These are phyloP conservation scores for Lecanicillium sp. DNA, from an alignment of 2,329 filamentous ascomycete species.

Conservation along the genomic window DNA sequence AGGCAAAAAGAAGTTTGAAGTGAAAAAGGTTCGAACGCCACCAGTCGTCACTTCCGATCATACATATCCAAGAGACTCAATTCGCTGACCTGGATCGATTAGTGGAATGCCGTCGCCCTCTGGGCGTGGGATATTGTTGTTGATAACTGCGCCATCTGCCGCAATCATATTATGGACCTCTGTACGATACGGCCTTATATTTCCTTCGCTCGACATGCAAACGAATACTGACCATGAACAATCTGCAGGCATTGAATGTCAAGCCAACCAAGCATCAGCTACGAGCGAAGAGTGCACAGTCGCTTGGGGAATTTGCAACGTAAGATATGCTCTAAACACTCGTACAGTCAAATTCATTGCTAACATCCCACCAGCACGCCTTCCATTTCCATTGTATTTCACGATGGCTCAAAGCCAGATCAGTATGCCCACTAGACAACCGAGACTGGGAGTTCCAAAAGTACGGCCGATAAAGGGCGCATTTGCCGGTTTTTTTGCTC, in stretches of 20 bases:
- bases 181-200: slow-evolving; percentile 66
- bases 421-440: slow-evolving; percentile 96
- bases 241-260: slow-evolving; percentile 82
- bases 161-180: slow-evolving; percentile 99
- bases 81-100: slow-evolving; percentile 5
- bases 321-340: slow-evolving; percentile 36
- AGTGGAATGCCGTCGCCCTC: slow-evolving; percentile 98
- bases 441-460: slow-evolving; percentile 99
- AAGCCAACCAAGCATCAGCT: slow-evolving; percentile 95
- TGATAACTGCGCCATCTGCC: slow-evolving; percentile 98
- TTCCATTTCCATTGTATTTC: slow-evolving; percentile 99
- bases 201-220: no score
- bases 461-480: slow-evolving; percentile 60
- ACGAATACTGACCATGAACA: slow-evolving; percentile 9
- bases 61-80: slow-evolving; percentile 11
- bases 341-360: slow-evolving; percentile 11
- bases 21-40: slow-evolving; percentile 72
- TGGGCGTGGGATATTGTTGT: slow-evolving; percentile 99
- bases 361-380: slow-evolving; percentile 62
- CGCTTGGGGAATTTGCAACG: slow-evolving; percentile 98
- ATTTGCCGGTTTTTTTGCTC: no score
- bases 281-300: slow-evolving; percentile 98
- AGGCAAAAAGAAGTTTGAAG: slow-evolving; percentile 91
- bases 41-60: background rate
- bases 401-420: slow-evolving; percentile 96